These are phyloP conservation scores for Tolypocladium album DNA, from an alignment of 2,329 filamentous ascomycete species.

Conservation along the genomic window DNA sequence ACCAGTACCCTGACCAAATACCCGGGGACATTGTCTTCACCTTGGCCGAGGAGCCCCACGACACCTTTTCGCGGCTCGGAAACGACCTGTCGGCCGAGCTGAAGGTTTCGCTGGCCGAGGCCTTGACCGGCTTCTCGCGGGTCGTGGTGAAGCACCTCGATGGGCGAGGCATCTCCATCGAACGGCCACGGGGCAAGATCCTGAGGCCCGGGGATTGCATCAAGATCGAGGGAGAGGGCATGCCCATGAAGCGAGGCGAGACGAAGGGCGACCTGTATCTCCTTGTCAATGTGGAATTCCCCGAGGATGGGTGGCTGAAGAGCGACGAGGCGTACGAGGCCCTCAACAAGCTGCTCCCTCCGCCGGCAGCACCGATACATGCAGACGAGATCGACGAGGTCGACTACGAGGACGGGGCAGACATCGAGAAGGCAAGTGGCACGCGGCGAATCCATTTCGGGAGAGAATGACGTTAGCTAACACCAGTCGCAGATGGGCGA, in stretches of 20 bases:
- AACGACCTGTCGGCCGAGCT: slow-evolving; percentile 76
- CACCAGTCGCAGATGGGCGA: slow-evolving; percentile 50
- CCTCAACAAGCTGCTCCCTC: slow-evolving; percentile 66
- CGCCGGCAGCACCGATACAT: slow-evolving; percentile 47
- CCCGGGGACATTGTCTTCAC: slow-evolving; percentile 92
- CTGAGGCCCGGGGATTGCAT: slow-evolving; percentile 75
- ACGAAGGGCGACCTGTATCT: slow-evolving; percentile 79
- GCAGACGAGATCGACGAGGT: slow-evolving; percentile 79
- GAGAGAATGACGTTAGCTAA: slow-evolving; percentile 11
- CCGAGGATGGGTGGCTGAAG: slow-evolving; percentile 72
- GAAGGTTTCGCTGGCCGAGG: slow-evolving; percentile 70
- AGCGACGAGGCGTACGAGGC: slow-evolving; percentile 60
- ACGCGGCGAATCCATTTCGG: neutral
- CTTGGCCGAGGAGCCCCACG: slow-evolving; percentile 70
- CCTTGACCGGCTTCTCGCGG: slow-evolving; percentile 79
- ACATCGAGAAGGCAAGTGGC: slow-evolving; percentile 61
- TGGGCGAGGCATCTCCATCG: slow-evolving; percentile 76
- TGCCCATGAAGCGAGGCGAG: slow-evolving; percentile 85
- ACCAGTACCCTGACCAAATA: slow-evolving; percentile 79
- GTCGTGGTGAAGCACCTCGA: slow-evolving; percentile 89
- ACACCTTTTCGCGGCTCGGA: slow-evolving; percentile 71
- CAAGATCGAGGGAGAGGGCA: slow-evolving; percentile 81
- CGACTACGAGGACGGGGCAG: slow-evolving; percentile 70
- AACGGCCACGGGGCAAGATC: slow-evolving; percentile 71
- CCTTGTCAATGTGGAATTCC: slow-evolving; percentile 77